Base-by-base conservation (phyloP, 495 filamentous ascomycete species). In the Lasiosphaeriaceae sp. region DNA sequence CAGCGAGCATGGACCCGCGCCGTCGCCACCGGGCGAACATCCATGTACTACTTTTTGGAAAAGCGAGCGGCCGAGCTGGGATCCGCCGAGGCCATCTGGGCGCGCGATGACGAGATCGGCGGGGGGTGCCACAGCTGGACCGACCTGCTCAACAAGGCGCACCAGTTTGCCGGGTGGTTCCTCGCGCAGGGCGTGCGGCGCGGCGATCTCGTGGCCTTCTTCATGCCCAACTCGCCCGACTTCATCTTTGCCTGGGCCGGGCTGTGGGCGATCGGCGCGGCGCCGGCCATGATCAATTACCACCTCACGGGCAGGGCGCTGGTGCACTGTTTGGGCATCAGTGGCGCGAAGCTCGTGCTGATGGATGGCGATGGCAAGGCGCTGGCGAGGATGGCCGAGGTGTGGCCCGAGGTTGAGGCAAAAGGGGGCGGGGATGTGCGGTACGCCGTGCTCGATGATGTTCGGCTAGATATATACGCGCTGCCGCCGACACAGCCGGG, bases 181-280 rank as follows among this genome's bases (percentile, higher is more conserved):
- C 70, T 83, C 12, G 66, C 76, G 1, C 69, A 80, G 26, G 84
- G 85, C 8, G 80, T 91, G 19, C 65, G 78, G 62, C 80, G 81
- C 1, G 82, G 82, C n/a, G 82, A 90, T 8, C 70, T 90, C 2
- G 85, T 90, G 0, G 80, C 78, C 4, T 78, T 92, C 54, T 90
- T 86, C 69, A 76, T 91, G 64, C 77, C 76, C 54, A 93, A 91
- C 63, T 77, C 79, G 8, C 78, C 63, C 53, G 88, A 92, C 63
- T 90, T 90, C 65, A 64, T 90, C 29, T 62, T 78, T 43, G 51
- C 76, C n/a, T 77, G 74, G 72, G 60, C 77, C 21, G 76, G 72
- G 8, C 61, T 80, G n/a, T 73, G 74, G 63, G 72, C 72, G 1
- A 67, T 79, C 46, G 77, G 77, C 8, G 76, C 74, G 12, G 50